Base-by-base conservation (phyloP, 225 moss, liverwort and hornwort genomes). In the Polytrichum formosum region DNA sequence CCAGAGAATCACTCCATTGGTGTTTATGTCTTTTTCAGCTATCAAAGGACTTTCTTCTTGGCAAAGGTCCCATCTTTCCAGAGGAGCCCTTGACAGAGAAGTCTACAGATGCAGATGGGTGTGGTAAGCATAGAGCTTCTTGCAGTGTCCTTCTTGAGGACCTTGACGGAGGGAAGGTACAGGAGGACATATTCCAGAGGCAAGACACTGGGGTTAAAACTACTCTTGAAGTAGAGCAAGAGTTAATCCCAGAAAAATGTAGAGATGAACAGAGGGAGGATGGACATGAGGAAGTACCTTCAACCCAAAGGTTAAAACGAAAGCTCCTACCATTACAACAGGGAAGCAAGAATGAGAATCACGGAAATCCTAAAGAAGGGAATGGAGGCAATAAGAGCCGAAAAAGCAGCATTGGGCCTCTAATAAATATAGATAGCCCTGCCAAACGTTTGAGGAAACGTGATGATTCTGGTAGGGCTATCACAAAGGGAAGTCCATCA, bases 1-100 rank as follows among this genome's bases (percentile, higher is more conserved):
- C 13, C 46, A 46, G 13, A 46, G 46, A 46, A 16, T 46, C 46
- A 46, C 46, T 46, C 13, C 4, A 46, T 46, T 46, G 46, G 13
- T 46, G 46, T 46, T 46, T 46, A 46, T 46, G 46, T 3, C 46
- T 27, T 81, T 55, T 22, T 26, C 84, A 87, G 87, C 76, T 87
- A 66, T 69, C 76, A 27, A 70, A 63, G 56, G 81, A 84, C 30
- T 79, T 77, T 75, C 54, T 63, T 65, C 68, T 77, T 65, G 56
- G 74, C 54, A 77, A 84, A 62, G 84, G 76, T 55, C 67, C 37
- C 54, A 74, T 65, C 60, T 84, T 81, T 31, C 20, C 20, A 33
- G 72, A 78, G 35, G 81, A 71, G 65, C 60, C 25, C 55, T 59
- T 23, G 68, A 61, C 63, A 72, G 54, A 77, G 72, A 72, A 79